These are phyloP conservation scores for Boletus rubescentipes DNA, from an alignment of 768 basidiomycete genomes.

Conservation along the genomic window DNA sequence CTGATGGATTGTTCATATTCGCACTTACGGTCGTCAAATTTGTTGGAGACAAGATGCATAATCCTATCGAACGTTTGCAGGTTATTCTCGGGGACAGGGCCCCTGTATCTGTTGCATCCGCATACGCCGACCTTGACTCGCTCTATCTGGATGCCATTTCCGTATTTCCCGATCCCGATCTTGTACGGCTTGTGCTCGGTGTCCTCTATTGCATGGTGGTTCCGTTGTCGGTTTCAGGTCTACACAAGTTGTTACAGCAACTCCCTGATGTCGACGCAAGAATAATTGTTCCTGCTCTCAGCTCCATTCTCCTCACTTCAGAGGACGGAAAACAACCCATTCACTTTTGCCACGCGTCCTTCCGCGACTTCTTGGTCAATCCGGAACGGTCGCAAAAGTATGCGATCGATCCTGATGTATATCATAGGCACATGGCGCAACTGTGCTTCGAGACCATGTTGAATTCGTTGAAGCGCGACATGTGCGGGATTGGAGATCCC, in stretches of 20 bases:
- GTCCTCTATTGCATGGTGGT: conserved; percentile 13
- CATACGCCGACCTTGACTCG: conserved; percentile 20
- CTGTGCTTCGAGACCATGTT: conserved; percentile 19
- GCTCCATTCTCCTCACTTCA: conserved; percentile 18
- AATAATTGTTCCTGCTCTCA: conserved; percentile 14
- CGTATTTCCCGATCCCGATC: conserved; percentile 16
- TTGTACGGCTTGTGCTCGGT: conserved; percentile 18
- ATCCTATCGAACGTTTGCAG: conserved; percentile 14
- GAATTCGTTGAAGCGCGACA: conserved; percentile 19
- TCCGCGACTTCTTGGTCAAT: conserved; percentile 20
- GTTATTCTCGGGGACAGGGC: conserved; percentile 11
- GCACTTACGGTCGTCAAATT: conserved; percentile 30
- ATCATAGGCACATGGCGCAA: conserved; percentile 21
- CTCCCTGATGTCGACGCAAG: conserved; percentile 17
- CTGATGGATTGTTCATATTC: conserved; percentile 30
- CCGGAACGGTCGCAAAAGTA: conserved; percentile 18
- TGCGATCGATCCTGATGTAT: conserved; percentile 11
- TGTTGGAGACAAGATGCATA: conserved; percentile 16
- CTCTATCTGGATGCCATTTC: conserved; percentile 23
- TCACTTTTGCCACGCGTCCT: conserved; percentile 23
- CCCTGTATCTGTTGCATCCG: background rate
- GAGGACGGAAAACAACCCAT: conserved; percentile 20
- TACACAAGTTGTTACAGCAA: conserved; percentile 14
- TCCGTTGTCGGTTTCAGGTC: conserved; percentile 12
- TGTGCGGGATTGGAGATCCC: conserved; percentile 19